Percentiles rank a stretch among this genome's conserved stretches.
Evolutionary conservation across 2,329 filamentous ascomycete genomes (phyloP).

Genomic region (Aspergillus sp.): DNA sequence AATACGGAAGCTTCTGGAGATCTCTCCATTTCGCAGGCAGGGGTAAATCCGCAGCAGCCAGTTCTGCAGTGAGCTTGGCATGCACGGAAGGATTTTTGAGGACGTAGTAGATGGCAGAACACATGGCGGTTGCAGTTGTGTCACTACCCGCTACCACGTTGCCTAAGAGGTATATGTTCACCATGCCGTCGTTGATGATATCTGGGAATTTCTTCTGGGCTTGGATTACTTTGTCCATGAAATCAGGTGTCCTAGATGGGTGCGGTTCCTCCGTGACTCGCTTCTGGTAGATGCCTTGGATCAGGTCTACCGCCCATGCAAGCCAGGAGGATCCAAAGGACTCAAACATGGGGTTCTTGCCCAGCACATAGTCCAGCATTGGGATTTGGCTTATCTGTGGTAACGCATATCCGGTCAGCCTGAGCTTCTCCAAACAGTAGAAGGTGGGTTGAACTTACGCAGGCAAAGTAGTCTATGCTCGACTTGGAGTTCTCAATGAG

Average conservation of each 20-base stretch:
- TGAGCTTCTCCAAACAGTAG: neutral
- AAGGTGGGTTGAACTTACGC: conserved; percentile 2
- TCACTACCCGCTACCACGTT: conserved; percentile 27
- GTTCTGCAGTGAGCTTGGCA: conserved; percentile 18
- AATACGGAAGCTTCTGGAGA: conserved; percentile 4
- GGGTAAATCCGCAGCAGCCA: conserved; percentile 9
- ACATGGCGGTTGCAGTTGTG: conserved; percentile 27
- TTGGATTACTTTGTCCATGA: conserved; percentile 13
- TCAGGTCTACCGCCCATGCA: neutral
- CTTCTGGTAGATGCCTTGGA: neutral
- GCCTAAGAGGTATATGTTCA: conserved; percentile 13
- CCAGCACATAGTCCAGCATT: neutral
- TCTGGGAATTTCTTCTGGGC: conserved; percentile 11
- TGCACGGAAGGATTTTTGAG: conserved; percentile 17
- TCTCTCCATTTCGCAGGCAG: conserved; percentile 4
- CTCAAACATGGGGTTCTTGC: neutral
- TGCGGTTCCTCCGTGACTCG: neutral
- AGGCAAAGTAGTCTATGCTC: conserved; percentile 13
- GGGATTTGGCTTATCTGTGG: neutral
- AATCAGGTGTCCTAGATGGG: conserved; percentile 5
- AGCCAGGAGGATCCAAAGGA: neutral
- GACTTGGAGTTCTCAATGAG: conserved; percentile 10
- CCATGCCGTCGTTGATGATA: conserved; percentile 7
- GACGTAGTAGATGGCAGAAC: conserved; percentile 25
- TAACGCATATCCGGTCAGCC: neutral